Conservation (phyloP, 179 eudicot genomes). For the Corrigiola litoralis region DNA sequence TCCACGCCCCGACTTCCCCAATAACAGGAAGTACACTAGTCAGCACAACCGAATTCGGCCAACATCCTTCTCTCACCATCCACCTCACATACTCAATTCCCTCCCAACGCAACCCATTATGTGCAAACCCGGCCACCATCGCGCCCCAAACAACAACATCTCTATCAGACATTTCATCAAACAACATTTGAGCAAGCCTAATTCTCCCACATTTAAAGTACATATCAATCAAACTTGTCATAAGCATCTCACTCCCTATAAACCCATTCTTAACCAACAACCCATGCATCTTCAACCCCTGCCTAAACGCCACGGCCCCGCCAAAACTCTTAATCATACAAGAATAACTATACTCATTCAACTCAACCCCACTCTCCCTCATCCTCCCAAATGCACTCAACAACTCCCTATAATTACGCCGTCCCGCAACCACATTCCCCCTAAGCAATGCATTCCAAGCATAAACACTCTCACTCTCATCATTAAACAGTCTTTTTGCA, state of each 20-base stretch:
- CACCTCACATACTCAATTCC: constrained; percentile 50
- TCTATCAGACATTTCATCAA: constrained; percentile 60
- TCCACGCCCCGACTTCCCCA: constrained; percentile 53
- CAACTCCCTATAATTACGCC: constrained; percentile 39
- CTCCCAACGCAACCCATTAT: constrained; percentile 50
- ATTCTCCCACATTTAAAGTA: constrained; percentile 82
- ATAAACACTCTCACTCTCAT: constrained; percentile 37
- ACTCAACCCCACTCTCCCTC: constrained; percentile 69
- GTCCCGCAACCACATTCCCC: constrained; percentile 69
- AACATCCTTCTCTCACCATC: constrained; percentile 58
- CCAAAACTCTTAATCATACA: constrained; percentile 86
- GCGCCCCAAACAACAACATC: constrained; percentile 90
- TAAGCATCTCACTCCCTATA: constrained; percentile 37
- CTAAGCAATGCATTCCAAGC: constrained; percentile 95
- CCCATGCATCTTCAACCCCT: constrained; percentile 67
- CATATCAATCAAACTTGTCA: constrained; percentile 76
- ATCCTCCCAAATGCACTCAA: constrained; percentile 40
- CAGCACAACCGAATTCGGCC: constrained; percentile 65
- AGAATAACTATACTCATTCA: constrained; percentile 73
- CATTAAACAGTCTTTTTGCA: constrained; percentile 52
- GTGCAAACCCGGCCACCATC: constrained; percentile 81
- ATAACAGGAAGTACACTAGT: constrained; percentile 64
- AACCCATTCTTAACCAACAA: constrained; percentile 80
- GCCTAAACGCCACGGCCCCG: constrained; percentile 50
- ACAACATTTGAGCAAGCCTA: constrained; percentile 56